Evolutionary conservation across 345 rosid genomes (phyloP).

Genomic region (Arabidopsis arenosa): DNA sequence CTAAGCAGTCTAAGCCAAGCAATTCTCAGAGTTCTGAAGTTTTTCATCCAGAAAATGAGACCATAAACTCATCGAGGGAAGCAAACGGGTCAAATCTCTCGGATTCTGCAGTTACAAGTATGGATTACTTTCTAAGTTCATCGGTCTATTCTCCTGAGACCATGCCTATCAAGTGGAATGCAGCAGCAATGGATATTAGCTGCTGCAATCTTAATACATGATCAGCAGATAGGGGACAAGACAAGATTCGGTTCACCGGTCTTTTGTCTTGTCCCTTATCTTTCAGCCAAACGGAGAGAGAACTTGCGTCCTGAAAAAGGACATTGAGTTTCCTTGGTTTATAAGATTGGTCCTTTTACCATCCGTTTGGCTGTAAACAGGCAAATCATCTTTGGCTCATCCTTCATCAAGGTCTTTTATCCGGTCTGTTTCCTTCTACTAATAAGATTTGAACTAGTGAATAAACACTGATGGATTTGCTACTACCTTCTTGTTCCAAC

Average conservation of each 20-base stretch:
- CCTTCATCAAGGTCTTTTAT: slow-evolving; percentile 21
- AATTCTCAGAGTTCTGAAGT: slow-evolving; percentile 71
- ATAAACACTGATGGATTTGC: slow-evolving; percentile 33
- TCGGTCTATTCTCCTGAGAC: slow-evolving; percentile 55
- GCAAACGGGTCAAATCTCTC: slow-evolving; percentile 49
- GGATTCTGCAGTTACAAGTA: slow-evolving; percentile 72
- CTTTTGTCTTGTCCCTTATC: slow-evolving; percentile 20
- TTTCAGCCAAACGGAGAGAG: slow-evolving; percentile 33
- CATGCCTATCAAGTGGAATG: slow-evolving; percentile 75
- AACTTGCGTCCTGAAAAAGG: slow-evolving; percentile 12
- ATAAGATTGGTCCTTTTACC: slow-evolving; percentile 27
- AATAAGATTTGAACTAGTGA: slow-evolving; percentile 6
- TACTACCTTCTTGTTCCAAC: slow-evolving; percentile 17
- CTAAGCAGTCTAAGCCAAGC: slow-evolving; percentile 44
- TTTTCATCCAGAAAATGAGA: slow-evolving; percentile 59
- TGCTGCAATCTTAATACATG: slow-evolving; percentile 68
- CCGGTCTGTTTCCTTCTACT: not conserved
- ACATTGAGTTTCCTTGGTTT: slow-evolving; percentile 11
- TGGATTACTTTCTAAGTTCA: slow-evolving; percentile 53
- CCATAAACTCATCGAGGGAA: slow-evolving; percentile 50
- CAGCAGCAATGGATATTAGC: slow-evolving; percentile 52
- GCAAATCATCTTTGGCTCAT: slow-evolving; percentile 95
- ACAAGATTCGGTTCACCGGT: not conserved
- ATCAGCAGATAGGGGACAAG: slow-evolving; percentile 36
- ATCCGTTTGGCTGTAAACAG: slow-evolving; percentile 68